Evolutionary conservation across 2,329 filamentous ascomycete species (phyloP).

Genomic region (Aspergillus pseudoglaucus): DNA sequence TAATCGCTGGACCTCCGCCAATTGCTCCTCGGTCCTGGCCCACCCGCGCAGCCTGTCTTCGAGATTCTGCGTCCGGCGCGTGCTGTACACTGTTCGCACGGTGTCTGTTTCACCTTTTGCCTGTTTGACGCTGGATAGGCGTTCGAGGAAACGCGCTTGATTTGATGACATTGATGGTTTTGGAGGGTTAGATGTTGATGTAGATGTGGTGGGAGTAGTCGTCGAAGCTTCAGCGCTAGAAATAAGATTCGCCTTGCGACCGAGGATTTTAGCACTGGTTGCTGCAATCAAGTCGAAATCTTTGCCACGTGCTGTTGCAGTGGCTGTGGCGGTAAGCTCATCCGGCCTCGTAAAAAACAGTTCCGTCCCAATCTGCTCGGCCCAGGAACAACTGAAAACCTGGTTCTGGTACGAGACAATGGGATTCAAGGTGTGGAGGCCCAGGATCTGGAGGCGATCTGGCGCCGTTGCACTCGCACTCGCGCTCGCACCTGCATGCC

Average conservation of each 20-base stretch:
- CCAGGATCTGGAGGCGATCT: constrained; percentile 67
- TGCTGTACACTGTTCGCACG: constrained; percentile 55
- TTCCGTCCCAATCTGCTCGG: constrained; percentile 76
- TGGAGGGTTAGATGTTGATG: constrained; percentile 3
- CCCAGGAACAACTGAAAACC: constrained; percentile 75
- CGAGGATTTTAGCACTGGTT: constrained; percentile 63
- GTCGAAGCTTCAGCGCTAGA: constrained; percentile 31
- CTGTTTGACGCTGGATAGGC: constrained; percentile 59
- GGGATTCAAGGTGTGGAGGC: constrained; percentile 68
- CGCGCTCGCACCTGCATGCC: not conserved
- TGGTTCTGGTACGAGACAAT: constrained; percentile 73
- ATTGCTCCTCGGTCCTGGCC: constrained; percentile 32
- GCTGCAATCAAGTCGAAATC: constrained; percentile 67
- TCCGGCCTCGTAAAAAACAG: constrained; percentile 58
- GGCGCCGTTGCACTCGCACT: constrained; percentile 4
- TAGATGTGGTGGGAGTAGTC: not conserved
- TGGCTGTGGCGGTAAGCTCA: constrained; percentile 19
- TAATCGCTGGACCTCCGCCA: constrained; percentile 30
- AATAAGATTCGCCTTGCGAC: constrained; percentile 56
- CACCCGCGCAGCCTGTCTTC: constrained; percentile 29
- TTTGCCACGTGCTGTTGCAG: constrained; percentile 16
- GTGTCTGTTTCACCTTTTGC: constrained; percentile 59
- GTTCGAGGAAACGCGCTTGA: constrained; percentile 56
- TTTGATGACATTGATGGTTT: constrained; percentile 28
- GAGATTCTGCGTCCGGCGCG: constrained; percentile 26